Percentiles rank a stretch among this genome's conserved stretches.
Conservation (phyloP, 345 rosid species). For the Pistacia vera region DNA sequence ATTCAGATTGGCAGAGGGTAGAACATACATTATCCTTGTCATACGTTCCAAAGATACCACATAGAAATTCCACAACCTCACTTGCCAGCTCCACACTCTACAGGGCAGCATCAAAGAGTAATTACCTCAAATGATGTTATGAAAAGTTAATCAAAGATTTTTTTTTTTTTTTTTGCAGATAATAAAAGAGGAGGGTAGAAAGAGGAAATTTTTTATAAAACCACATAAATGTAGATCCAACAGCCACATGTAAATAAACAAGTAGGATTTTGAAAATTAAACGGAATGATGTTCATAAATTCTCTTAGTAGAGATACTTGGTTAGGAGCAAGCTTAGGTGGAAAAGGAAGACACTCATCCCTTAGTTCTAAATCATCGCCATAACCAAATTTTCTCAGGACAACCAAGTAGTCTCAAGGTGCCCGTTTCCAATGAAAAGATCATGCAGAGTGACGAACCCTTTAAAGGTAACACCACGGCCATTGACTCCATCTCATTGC, state of each 20-base stretch:
- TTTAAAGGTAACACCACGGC: conserved; percentile 75
- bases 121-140: background rate
- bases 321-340: conserved; percentile 66
- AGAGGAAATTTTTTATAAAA: conserved; percentile 6
- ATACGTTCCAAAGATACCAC: conserved; percentile 60
- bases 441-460: conserved; percentile 75
- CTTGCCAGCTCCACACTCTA: conserved; percentile 75
- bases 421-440: conserved; percentile 81
- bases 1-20: conserved; percentile 9
- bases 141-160: background rate
- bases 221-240: conserved; percentile 7
- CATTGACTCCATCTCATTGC: conserved; percentile 71
- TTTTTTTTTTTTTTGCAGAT: too few relatives aligned
- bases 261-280: background rate
- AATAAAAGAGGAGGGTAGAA: background rate
- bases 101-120: conserved; percentile 22
- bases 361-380: conserved; percentile 64
- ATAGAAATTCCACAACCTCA: conserved; percentile 61
- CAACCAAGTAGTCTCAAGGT: conserved; percentile 79
- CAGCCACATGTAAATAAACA: background rate
- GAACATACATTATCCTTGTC: conserved; percentile 70
- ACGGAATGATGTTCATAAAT: background rate
- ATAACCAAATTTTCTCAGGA: conserved; percentile 80
- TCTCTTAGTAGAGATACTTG: conserved; percentile 44
- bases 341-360: conserved; percentile 59